Conservation (phyloP, 2,329 filamentous ascomycete genomes). For the Colletotrichum sp. region DNA sequence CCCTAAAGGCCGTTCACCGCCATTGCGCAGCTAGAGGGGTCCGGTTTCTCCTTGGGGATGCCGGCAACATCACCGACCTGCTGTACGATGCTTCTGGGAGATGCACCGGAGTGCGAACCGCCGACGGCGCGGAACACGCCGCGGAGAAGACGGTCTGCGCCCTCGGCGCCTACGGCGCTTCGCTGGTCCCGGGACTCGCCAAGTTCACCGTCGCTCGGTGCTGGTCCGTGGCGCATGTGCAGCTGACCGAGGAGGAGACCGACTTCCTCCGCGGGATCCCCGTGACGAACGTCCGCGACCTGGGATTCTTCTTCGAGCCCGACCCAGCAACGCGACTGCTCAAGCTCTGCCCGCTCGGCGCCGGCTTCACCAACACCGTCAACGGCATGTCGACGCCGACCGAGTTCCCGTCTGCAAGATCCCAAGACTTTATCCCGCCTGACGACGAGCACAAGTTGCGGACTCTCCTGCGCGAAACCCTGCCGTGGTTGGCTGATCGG, state of each 20-base stretch:
- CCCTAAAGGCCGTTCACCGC: conserved; percentile 50
- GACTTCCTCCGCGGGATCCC: conserved; percentile 61
- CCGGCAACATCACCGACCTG: not conserved
- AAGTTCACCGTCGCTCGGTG: conserved; percentile 57
- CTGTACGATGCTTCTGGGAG: not conserved
- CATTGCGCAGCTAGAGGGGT: conserved; percentile 42
- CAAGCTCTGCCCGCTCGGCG: conserved; percentile 65
- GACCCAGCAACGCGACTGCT: conserved; percentile 61
- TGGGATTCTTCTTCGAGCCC: conserved; percentile 71
- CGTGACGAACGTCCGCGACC: conserved; percentile 63
- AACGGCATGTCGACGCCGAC: not conserved
- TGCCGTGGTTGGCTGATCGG: conserved; percentile 56
- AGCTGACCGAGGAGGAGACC: conserved; percentile 59
- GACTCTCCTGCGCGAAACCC: conserved; percentile 52
- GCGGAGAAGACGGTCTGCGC: conserved; percentile 43
- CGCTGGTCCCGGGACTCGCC: conserved; percentile 52
- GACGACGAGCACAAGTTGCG: conserved; percentile 58
- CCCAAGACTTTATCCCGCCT: conserved; percentile 48
- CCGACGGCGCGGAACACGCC: conserved; percentile 17
- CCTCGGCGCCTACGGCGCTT: conserved; percentile 52
- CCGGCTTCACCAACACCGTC: conserved; percentile 55
- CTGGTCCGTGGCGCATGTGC: conserved; percentile 65
- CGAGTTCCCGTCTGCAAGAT: conserved; percentile 36
- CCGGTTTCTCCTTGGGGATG: conserved; percentile 35
- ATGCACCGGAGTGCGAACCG: not conserved